phyloP scores from a whole-genome alignment of 495 filamentous ascomycete genomes.

The Aspergillus leporis region DNA sequence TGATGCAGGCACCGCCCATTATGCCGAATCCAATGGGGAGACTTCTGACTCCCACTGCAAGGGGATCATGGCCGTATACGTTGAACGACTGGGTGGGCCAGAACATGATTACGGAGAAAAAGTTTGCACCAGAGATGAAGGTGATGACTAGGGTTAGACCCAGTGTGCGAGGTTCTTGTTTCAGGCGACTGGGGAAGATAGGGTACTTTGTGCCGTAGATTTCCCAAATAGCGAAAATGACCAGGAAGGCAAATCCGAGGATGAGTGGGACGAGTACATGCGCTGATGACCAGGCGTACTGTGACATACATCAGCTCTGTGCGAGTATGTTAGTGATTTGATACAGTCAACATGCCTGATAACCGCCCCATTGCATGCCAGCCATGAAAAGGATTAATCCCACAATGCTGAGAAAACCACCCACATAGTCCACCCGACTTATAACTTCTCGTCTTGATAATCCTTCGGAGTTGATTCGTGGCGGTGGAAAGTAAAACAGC shows the following conservation, averaged over 20 bases:
- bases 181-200: conserved; percentile 65
- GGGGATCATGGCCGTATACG: conserved; percentile 69
- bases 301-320: conserved; percentile 12
- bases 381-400: conserved; percentile 67
- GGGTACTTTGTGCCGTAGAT: conserved; percentile 59
- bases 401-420: conserved; percentile 64
- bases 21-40: conserved; percentile 66
- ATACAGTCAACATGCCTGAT: conserved; percentile 46
- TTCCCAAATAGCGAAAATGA: conserved; percentile 63
- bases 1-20: conserved; percentile 60
- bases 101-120: conserved; percentile 72
- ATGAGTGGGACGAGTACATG: conserved; percentile 63
- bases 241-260: conserved; percentile 52
- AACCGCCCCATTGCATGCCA: conserved; percentile 68
- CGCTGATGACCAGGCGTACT: conserved; percentile 59
- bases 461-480: conserved; percentile 54
- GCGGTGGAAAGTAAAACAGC: conserved; percentile 68
- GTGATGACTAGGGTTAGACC: conserved; percentile 68
- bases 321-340: neutral
- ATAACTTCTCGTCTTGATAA: conserved; percentile 52
- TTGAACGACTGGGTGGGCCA: conserved; percentile 77
- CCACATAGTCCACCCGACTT: conserved; percentile 62
- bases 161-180: conserved; percentile 63
- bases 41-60: conserved; percentile 66
- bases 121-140: conserved; percentile 72